Percentiles rank a stretch among this genome's conserved stretches.
Evolutionary conservation across 2,329 filamentous ascomycete genomes (phyloP).

Genomic region (Rhytidhysteron rufulum): DNA sequence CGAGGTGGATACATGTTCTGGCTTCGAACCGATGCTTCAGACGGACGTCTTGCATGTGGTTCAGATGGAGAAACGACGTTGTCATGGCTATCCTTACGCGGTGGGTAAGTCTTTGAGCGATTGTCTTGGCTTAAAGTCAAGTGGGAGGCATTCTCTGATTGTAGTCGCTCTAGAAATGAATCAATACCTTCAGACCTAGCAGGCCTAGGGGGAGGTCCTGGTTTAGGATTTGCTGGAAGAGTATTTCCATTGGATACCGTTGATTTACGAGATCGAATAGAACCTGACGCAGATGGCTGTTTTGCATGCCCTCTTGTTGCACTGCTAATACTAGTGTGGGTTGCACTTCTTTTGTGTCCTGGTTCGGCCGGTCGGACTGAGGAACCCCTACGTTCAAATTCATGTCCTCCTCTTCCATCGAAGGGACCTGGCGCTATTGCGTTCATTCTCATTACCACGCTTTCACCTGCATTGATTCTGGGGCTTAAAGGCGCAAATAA

Average conservation of each 20-base stretch:
- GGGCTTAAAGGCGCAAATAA: conserved; percentile 50
- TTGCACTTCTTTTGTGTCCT: conserved; percentile 32
- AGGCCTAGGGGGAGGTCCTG: conserved; percentile 13
- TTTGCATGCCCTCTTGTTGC: conserved; percentile 22
- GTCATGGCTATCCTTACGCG: conserved; percentile 20
- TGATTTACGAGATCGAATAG: conserved; percentile 28
- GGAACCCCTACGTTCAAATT: conserved; percentile 13
- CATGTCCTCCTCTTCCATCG: conserved; percentile 39
- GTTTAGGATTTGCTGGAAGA: conserved; percentile 21
- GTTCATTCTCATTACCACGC: conserved; percentile 60
- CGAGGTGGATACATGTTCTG: conserved; percentile 19
- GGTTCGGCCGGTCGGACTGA: conserved; percentile 31
- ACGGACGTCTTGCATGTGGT: conserved; percentile 16
- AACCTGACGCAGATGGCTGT: conserved; percentile 22
- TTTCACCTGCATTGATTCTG: conserved; percentile 36
- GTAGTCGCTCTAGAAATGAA: conserved; percentile 32
- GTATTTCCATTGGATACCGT: conserved; percentile 24
- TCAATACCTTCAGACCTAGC: conserved; percentile 33
- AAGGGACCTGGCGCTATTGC: conserved; percentile 65
- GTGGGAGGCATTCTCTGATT: conserved; percentile 19
- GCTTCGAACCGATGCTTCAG: conserved; percentile 22
- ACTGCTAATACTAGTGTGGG: conserved; percentile 29
- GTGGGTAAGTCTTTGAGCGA: conserved; percentile 16
- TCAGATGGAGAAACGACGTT: conserved; percentile 16
- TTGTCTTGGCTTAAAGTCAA: conserved; percentile 10